Evolutionary conservation across 106 monocot genomes (phyloP).

Genomic region (Platanthera zijinensis): DNA sequence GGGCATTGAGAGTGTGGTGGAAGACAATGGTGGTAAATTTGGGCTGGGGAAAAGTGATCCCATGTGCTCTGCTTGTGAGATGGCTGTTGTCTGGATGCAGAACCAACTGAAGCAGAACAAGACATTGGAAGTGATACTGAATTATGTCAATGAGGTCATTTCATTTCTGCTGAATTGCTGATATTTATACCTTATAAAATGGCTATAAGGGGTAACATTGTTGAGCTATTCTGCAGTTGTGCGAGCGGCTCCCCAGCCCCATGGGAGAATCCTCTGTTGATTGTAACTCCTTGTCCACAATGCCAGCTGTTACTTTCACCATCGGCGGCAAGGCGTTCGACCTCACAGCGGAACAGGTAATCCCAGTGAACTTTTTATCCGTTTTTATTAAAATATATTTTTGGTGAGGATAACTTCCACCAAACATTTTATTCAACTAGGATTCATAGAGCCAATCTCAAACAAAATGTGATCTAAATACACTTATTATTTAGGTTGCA

Average conservation of each 20-base stretch:
- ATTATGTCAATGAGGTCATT: slow-evolving; percentile 44
- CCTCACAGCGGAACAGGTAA: slow-evolving; percentile 73
- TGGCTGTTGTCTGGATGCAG: slow-evolving; percentile 88
- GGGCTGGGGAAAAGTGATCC: slow-evolving; percentile 20
- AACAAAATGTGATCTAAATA: too few relatives aligned
- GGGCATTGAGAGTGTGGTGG: slow-evolving; percentile 64
- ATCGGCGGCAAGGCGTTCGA: slow-evolving; percentile 62
- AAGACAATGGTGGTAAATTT: slow-evolving; percentile 13
- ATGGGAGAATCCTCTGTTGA: slow-evolving; percentile 84
- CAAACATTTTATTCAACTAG: too few relatives aligned
- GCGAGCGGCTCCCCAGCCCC: slow-evolving; percentile 62
- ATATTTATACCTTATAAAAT: too few relatives aligned
- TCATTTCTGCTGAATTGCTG: too few relatives aligned
- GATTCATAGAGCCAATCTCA: too few relatives aligned
- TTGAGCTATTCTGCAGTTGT: slow-evolving; percentile 24
- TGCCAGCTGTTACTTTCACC: slow-evolving; percentile 77
- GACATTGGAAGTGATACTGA: slow-evolving; percentile 49
- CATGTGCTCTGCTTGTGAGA: slow-evolving; percentile 71
- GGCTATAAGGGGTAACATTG: too few relatives aligned
- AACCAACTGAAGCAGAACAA: slow-evolving; percentile 59
- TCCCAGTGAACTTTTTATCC: neutral
- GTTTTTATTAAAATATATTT: neutral
- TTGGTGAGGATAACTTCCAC: too few relatives aligned
- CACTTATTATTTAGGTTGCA: too few relatives aligned
- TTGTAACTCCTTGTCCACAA: slow-evolving; percentile 36